Evolutionary conservation across 495 filamentous ascomycete species (phyloP), one percentile per base, ranked within the genome.

Genomic region (Stereocaulon alpinum): DNA sequence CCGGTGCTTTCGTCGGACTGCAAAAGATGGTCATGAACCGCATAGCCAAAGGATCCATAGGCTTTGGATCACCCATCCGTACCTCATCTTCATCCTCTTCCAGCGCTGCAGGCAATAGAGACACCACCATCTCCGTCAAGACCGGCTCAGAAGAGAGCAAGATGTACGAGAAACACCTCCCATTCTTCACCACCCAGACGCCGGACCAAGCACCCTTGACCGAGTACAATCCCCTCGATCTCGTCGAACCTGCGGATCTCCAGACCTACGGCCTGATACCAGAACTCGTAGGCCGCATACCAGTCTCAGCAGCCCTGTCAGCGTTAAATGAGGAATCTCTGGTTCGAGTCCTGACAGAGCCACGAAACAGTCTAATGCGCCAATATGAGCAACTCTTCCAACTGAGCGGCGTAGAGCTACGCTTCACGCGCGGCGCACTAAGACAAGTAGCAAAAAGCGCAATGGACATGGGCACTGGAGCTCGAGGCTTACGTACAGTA

Each of bases 261-360:
- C 90, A 96, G 71, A 82, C 78, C 41, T 98, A 88, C 68, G 94
- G 94, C 37, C 86, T 98, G 58, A 96, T 98, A 59, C 93, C 93
- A 10, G 93, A 98, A 72, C 79, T 97, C n/a, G 77, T 87, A 53
- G 94, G 93, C 34, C 84, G 93, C 20, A 84, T 98, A 59, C 92
- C 93, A 18, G 86, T 95, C 58, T 84, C 86, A 57, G 88, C 89
- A 44, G 88, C 93, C 0, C 79, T 98, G 0, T 84, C 87, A 4
- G 80, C 93, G 0, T 77, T 98, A 9, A 84, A 85, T n/a, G 82
- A 86, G 53, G 75, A 84, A 15, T 81, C 91, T 49, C 82, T 98
- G 12, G 82, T 89, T 20, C 80, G 89, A 56, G 93, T 97, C 58
- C 81, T 97, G 30, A 96, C 88, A 9, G 92, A 96, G 69, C 93